Evolutionary conservation across 179 eudicot genomes (phyloP).

Genomic region (Kewa caespitosa): DNA sequence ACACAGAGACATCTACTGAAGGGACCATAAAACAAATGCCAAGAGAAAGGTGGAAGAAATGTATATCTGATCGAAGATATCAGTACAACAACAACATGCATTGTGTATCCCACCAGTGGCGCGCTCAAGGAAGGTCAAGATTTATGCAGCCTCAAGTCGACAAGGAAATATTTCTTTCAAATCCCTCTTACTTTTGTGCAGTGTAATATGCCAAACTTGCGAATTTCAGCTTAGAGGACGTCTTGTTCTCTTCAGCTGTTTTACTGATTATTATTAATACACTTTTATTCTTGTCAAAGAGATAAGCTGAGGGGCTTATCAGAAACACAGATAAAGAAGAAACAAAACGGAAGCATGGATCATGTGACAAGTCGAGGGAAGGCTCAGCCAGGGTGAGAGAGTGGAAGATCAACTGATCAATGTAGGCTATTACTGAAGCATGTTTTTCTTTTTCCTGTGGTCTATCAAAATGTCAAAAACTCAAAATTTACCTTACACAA

Average conservation of each 20-base stretch:
- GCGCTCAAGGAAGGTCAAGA: not conserved
- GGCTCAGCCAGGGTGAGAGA: not conserved
- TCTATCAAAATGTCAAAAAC: not conserved
- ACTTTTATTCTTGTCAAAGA: too few species aligned
- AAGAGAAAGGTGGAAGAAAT: not conserved
- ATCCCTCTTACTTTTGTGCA: too few species aligned
- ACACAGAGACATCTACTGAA: not conserved
- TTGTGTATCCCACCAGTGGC: not conserved
- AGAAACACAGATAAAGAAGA: not conserved
- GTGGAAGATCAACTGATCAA: not conserved
- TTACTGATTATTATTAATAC: too few species aligned
- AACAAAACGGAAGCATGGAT: conserved; percentile 1
- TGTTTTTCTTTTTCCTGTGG: not conserved
- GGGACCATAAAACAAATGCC: conserved; percentile 7
- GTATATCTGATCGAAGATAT: not conserved
- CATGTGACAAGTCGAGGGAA: not conserved
- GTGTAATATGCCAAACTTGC: too few species aligned
- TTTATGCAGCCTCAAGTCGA: not conserved
- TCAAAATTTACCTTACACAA: not conserved
- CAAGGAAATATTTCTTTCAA: not conserved
- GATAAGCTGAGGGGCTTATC: not conserved
- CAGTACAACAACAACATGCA: not conserved
- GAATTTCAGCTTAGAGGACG: too few species aligned
- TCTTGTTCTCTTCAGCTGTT: too few species aligned
- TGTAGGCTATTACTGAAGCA: too few species aligned